A percentile compares a stretch with the other conserved stretches of the same genome.
Conservation (phyloP, 2,329 filamentous ascomycete genomes). For the Monosporascus sp. region DNA sequence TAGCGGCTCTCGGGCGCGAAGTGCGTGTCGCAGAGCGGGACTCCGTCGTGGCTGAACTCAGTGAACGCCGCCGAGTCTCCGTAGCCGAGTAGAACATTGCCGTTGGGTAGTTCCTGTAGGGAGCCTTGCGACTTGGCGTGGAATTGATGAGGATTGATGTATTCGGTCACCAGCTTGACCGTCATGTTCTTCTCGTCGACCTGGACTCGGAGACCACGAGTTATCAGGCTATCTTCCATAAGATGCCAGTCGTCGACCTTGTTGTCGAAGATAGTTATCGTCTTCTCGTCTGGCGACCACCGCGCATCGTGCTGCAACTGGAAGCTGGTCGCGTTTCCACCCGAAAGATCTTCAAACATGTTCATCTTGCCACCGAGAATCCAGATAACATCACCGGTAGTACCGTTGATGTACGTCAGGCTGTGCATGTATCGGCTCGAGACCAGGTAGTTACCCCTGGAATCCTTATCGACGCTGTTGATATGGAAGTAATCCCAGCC, state of each 20-base stretch:
- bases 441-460: slow-evolving; percentile 36
- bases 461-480: slow-evolving; percentile 47
- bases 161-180: slow-evolving; percentile 30
- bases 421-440: slow-evolving; percentile 36
- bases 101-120: slow-evolving; percentile 36
- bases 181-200: slow-evolving; percentile 29
- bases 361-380: slow-evolving; percentile 42
- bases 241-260: slow-evolving; percentile 32
- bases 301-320: slow-evolving; percentile 48
- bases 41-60: slow-evolving; percentile 21
- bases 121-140: slow-evolving; percentile 38
- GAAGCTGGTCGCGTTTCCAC: slow-evolving; percentile 40
- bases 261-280: slow-evolving; percentile 38
- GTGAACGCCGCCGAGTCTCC: slow-evolving; percentile 26
- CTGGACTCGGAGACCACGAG: slow-evolving; percentile 27
- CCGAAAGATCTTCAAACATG: slow-evolving; percentile 34
- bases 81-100: slow-evolving; percentile 39
- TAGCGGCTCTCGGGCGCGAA: slow-evolving; percentile 15
- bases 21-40: slow-evolving; percentile 16
- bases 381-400: slow-evolving; percentile 43
- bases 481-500: slow-evolving; percentile 53
- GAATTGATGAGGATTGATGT: slow-evolving; percentile 33
- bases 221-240: slow-evolving; percentile 3
- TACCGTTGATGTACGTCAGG: slow-evolving; percentile 37
- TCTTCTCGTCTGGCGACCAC: slow-evolving; percentile 30